Percentiles rank a stretch among this genome's conserved stretches.
These are phyloP conservation scores for Fusarium sp. DNA, from an alignment of 2,329 filamentous ascomycete species.

Conservation along the genomic window DNA sequence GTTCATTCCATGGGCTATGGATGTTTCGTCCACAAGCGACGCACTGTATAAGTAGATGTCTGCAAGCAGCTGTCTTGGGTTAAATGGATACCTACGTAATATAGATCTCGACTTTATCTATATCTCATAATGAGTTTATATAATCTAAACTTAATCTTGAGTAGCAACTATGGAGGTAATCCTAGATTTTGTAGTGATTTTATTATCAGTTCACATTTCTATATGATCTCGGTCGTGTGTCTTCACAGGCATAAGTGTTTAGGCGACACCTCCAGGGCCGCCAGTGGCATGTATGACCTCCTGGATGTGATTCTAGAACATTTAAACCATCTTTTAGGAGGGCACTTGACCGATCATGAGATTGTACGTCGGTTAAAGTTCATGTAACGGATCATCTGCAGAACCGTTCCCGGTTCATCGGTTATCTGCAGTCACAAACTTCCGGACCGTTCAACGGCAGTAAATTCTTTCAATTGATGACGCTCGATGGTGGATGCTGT, in stretches of 20 bases:
- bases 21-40: neutral
- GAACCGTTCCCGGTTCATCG: constrained; percentile 7
- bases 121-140: neutral
- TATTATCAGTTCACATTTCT: neutral
- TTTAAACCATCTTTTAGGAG: no score
- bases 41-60: constrained; percentile 20
- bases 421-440: constrained; percentile 9
- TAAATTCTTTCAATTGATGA: neutral
- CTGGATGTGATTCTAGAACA: neutral
- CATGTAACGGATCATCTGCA: neutral
- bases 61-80: neutral
- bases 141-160: neutral
- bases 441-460: constrained; percentile 23
- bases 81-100: no score
- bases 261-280: neutral
- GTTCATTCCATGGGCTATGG: neutral
- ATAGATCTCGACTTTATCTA: neutral
- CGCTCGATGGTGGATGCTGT: neutral
- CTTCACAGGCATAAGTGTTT: neutral
- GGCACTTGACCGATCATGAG: neutral
- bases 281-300: neutral
- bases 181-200: neutral
- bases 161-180: no score
- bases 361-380: neutral
- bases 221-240: neutral